These are phyloP conservation scores for Rhodomyrtus tomentosa DNA, from an alignment of 345 rosid species.

Conservation along the genomic window DNA sequence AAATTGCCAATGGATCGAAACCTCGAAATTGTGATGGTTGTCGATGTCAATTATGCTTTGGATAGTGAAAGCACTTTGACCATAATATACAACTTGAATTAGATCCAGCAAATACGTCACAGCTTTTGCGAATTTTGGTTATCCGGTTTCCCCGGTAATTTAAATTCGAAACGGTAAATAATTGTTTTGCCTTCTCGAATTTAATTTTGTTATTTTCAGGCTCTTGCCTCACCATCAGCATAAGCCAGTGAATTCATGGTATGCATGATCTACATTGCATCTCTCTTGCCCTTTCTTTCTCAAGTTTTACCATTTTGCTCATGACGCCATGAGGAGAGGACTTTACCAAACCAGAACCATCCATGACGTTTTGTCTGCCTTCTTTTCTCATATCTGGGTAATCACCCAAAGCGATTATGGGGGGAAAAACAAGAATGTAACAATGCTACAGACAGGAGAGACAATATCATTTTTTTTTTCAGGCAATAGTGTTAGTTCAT, in stretches of 20 bases:
- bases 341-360: background rate
- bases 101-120: background rate
- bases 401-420: background rate
- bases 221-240: background rate
- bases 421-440: background rate
- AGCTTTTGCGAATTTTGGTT: background rate
- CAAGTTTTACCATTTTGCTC: background rate
- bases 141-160: background rate
- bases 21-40: background rate
- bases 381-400: background rate
- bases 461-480: background rate
- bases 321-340: background rate
- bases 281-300: background rate
- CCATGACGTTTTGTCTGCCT: background rate
- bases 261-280: background rate
- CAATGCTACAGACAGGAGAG: background rate
- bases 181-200: background rate
- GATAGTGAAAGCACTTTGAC: background rate
- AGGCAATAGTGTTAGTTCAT: background rate
- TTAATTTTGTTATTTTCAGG: background rate
- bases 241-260: background rate
- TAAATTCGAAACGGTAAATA: background rate
- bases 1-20: too few relatives aligned
- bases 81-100: background rate
- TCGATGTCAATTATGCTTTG: background rate